phyloP scores from a whole-genome alignment of 164 flowering plant genomes.

The Kingdonia uniflora region DNA sequence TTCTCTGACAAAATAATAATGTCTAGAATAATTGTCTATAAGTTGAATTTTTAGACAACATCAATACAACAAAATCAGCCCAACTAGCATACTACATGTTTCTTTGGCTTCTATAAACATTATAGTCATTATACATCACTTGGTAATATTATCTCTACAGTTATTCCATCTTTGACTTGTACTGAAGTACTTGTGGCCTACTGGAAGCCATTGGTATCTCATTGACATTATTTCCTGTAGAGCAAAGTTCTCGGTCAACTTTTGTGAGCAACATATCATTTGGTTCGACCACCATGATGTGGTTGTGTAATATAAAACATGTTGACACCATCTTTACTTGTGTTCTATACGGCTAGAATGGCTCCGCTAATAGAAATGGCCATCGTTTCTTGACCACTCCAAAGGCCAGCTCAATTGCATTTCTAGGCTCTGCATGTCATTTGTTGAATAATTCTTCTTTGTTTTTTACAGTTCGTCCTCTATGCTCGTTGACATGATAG shows the following conservation, averaged over 20 bases:
- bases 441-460: conserved; percentile 1
- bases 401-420: background rate
- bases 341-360: background rate
- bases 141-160: too few relatives aligned
- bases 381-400: background rate
- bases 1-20: too few relatives aligned
- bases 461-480: background rate
- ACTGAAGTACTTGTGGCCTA: too few relatives aligned
- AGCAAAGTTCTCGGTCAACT: background rate
- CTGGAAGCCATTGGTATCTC: too few relatives aligned
- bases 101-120: too few relatives aligned
- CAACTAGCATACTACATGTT: too few relatives aligned
- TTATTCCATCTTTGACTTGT: too few relatives aligned
- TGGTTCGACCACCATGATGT: conserved; percentile 1
- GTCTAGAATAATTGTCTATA: too few relatives aligned
- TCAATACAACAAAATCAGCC: too few relatives aligned
- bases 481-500: background rate
- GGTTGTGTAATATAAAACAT: conserved; percentile 1
- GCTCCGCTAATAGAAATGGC: background rate
- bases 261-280: background rate
- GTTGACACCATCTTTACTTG: conserved; percentile 1
- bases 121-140: too few relatives aligned
- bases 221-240: too few relatives aligned
- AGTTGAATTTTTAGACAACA: too few relatives aligned
- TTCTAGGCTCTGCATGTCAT: background rate